Base-by-base conservation (phyloP, 2,329 filamentous ascomycete species). In the Alternaria angustiovoidea region DNA sequence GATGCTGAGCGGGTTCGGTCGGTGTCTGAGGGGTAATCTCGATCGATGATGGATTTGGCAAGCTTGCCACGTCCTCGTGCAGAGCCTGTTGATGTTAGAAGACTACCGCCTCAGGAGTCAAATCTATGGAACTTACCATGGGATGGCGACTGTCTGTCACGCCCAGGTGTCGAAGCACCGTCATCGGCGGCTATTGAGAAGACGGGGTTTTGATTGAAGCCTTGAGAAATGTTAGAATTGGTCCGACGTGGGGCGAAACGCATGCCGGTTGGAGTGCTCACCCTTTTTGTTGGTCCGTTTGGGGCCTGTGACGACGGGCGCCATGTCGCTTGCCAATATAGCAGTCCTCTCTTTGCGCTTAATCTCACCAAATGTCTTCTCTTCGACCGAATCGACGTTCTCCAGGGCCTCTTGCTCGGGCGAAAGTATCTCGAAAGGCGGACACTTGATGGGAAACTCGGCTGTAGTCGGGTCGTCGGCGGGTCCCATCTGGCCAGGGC, bases 301-400 rank as follows among this genome's bases (percentile, higher is more conserved):
- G 3, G 83, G 80, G 7, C 82, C 82, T 7, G 82, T 83, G 67
- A 84, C 88, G 6, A 90, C 82, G 58, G 89, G 90, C 28, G 87
- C 88, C 75, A 91, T 89, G 70, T 94, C 91, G 70, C 88, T 89
- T 63, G 90, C 89, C 51, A 94, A 85, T 64, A 94, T 94, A 69
- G 80, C 74, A 66, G 89, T 89, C 52, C 91, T 84, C 76, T 92
- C 91, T 71, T 87, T 88, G 78, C 91, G 87, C 81, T 93, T 94
- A 67, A 86, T 83, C 64, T 87, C 83, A 28, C 91, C 91, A 79
- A 92, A 94, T 2, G 86, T 85, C 57, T 88, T 80, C 78, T 94
- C 91, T 57, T 89, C 87, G 16, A 82, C 81, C 0, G 90, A 88
- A 73, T 95, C 92, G 4, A 92, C 86, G 69, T 95, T 95, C 78